Base-by-base conservation (phyloP, 2,329 filamentous ascomycete species). In the Monosporascus sp. region DNA sequence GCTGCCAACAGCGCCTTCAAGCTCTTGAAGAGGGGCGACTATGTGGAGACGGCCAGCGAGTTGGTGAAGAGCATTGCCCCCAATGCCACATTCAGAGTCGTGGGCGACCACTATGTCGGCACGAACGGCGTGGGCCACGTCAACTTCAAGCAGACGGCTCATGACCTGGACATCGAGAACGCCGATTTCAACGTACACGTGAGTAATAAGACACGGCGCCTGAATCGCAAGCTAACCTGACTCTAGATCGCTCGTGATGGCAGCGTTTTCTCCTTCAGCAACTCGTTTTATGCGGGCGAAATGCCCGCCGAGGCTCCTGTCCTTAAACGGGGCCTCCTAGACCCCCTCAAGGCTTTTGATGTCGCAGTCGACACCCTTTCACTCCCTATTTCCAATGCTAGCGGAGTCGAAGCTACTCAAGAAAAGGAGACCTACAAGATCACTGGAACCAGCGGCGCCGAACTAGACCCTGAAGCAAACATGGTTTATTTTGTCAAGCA, bases 141-240 rank as follows among this genome's bases (percentile, higher is more conserved):
- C 54, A 72, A 79, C 61, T 78, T 81, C 57, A 78, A 76, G 63
- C 79, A 82, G 65, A 81, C 77, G 0, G 65, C 72, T 5, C 75
- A 80, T 49, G 78, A 73, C 1, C 62, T 81, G 22, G 79, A 81
- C 54, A 73, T 82, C 55, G 79, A 81, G 56, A 81, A 81, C 55
- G 77, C 74, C 1, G 75, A 79, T 59, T 79, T 80, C 56, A 79
- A 80, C 45, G 75, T 82, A 37, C 81, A 81, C 53, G 76, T 80
- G 57, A 65, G 76, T 70, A 8, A 5, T 22, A 24, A 9, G 26
- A 5, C 22, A 45, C 2, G 40, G 24, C 15, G 15, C 43, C n/a
- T 26, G 41, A n/a, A 28, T 14, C 24, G 14, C 15, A 24, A 31
- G 7, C n/a, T 17, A 15, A 46, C 17, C 43, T 14, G 22, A 6